Conservation (phyloP, 2,329 filamentous ascomycete genomes). For the Paraphaeosphaeria sporulosa region DNA sequence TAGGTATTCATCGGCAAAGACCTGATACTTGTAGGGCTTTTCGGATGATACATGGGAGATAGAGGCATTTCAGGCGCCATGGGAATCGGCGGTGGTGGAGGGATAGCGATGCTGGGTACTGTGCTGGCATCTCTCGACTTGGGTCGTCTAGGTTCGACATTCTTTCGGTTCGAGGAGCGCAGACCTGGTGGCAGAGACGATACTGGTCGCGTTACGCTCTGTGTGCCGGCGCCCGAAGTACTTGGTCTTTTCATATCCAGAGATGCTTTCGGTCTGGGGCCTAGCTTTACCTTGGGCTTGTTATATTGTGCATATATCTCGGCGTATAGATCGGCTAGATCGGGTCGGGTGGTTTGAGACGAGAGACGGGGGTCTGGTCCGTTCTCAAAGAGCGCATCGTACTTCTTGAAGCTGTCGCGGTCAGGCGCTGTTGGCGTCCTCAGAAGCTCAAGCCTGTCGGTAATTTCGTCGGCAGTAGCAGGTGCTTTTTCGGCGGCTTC, state of each 20-base stretch:
- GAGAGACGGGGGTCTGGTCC: conserved; percentile 55
- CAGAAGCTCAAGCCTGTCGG: conserved; percentile 19
- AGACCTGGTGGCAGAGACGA: conserved; percentile 83
- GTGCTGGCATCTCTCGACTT: conserved; percentile 44
- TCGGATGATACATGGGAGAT: conserved; percentile 48
- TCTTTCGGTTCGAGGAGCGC: conserved; percentile 58
- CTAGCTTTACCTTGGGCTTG: conserved; percentile 88
- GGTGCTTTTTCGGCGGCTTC: conserved; percentile 28
- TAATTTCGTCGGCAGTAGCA: conserved; percentile 29
- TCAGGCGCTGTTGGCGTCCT: conserved; percentile 15
- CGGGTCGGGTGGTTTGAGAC: conserved; percentile 50
- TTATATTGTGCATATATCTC: conserved; percentile 61
- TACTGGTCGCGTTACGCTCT: conserved; percentile 68
- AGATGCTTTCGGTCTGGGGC: conserved; percentile 84
- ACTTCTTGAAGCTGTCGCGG: conserved; percentile 40
- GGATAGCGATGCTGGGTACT: conserved; percentile 39
- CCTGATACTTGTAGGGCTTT: conserved; percentile 51
- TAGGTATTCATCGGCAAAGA: conserved; percentile 53
- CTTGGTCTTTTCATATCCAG: conserved; percentile 69
- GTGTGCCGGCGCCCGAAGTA: conserved; percentile 58
- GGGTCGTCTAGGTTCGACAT: conserved; percentile 40
- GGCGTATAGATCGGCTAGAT: conserved; percentile 52
- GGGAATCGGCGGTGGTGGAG: conserved; percentile 45
- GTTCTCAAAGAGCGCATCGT: conserved; percentile 43
- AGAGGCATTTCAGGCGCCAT: conserved; percentile 42